Evolutionary conservation across 1,284 basidiomycete genomes (phyloP).

Genomic region (Bondarzewia mesenterica): DNA sequence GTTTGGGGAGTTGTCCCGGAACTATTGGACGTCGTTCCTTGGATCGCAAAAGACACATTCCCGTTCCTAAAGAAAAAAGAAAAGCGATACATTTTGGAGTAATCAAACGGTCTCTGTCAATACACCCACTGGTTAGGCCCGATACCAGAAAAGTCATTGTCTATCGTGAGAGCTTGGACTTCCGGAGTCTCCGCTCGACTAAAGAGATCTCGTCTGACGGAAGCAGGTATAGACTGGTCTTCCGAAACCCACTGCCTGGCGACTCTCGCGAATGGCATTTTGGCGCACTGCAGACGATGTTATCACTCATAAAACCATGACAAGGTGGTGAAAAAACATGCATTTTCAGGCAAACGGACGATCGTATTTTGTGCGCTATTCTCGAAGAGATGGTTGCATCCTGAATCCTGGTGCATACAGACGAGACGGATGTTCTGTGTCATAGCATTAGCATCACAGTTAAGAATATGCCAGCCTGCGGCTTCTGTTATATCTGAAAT

Average conservation of each 20-base stretch:
- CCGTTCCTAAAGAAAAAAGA: neutral
- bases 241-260: conserved; percentile 30
- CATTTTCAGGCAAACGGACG: conserved; percentile 39
- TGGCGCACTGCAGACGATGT: conserved; percentile 32
- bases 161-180: neutral
- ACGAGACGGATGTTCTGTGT: conserved; percentile 41
- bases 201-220: neutral
- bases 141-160: neutral
- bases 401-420: conserved; percentile 27
- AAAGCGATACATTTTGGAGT: neutral
- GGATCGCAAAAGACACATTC: neutral
- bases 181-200: neutral
- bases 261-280: conserved; percentile 43
- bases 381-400: conserved; percentile 38
- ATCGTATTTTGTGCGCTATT: conserved; percentile 40
- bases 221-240: conserved; percentile 32
- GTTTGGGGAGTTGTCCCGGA: neutral
- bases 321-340: neutral
- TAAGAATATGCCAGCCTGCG: conserved; percentile 44
- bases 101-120: too few relatives aligned
- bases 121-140: neutral
- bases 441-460: conserved; percentile 30
- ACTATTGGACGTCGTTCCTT: neutral
- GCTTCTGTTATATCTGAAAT: conserved; percentile 47
- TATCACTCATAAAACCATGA: neutral